Evolutionary conservation across 495 filamentous ascomycete genomes (phyloP).

Genomic region (Trichoderma asperelloides): DNA sequence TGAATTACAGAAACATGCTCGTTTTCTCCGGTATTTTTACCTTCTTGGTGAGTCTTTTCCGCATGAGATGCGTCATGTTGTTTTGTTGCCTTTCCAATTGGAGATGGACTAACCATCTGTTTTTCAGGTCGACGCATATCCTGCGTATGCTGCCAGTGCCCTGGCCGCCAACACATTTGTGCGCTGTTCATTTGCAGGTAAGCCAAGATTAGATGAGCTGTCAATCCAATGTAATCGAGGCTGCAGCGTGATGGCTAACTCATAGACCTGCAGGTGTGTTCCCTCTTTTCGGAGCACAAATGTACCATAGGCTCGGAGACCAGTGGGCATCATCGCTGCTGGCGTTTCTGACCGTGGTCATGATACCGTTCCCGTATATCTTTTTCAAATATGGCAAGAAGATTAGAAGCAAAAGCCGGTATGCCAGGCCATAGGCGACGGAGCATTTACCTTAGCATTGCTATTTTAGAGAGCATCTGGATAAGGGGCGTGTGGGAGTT

Average conservation of each 20-base stretch:
- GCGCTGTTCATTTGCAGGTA: constrained; percentile 74
- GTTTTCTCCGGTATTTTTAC: constrained; percentile 87
- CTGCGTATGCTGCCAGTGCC: constrained; percentile 78
- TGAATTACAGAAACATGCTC: constrained; percentile 52
- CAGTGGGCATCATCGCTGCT: constrained; percentile 66
- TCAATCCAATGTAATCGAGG: constrained; percentile 34
- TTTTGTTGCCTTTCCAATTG: background rate
- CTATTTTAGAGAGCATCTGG: background rate
- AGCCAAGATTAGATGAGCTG: constrained; percentile 31
- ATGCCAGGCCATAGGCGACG: background rate
- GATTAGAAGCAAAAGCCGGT: constrained; percentile 41
- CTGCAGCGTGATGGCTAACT: constrained; percentile 38
- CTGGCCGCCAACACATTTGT: constrained; percentile 84
- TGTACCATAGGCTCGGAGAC: constrained; percentile 59
- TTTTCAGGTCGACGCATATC: constrained; percentile 72
- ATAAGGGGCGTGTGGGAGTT: background rate
- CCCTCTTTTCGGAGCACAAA: constrained; percentile 40
- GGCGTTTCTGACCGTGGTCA: constrained; percentile 57
- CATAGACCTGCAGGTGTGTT: constrained; percentile 40
- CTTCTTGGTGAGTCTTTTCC: constrained; percentile 52
- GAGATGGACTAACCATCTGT: constrained; percentile 17
- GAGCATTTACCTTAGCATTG: background rate
- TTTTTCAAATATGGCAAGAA: constrained; percentile 57
- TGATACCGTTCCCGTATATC: constrained; percentile 63
- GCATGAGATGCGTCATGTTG: too few relatives aligned